Evolutionary conservation across 331 rosid species (phyloP), one percentile per base, ranked within the genome.

Genomic region (Malus hybrid): DNA sequence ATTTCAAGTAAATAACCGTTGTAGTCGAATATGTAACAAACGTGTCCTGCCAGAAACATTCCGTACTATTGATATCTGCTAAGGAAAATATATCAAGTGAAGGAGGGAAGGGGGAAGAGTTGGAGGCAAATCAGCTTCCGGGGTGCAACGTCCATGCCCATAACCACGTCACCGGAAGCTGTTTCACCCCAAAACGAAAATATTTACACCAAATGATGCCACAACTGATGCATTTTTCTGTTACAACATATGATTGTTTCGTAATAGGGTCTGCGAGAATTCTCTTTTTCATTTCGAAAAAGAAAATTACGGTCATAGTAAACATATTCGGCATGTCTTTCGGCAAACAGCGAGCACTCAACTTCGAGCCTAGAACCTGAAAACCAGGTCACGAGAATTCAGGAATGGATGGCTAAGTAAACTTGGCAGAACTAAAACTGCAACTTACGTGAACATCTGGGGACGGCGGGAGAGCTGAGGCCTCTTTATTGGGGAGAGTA

Each of bases 401-500:
- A 77, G 85, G 70, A 55, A 48, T 65, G 44, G 29, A 16, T 30
- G 32, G 68, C 39, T 3, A 28, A 3, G 36, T 55, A 39, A 24
- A 53, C 65, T 22, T 34, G 13, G 67, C 11, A 69, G 79, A 75
- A 36, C 55, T 55, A 63, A 30, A 58, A 63, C 15, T 28, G 44
- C 15, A 42, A 63, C 83, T 88, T 83, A 95, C 93, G 96, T 88
- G 88, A 95, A 95, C 83, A 95, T 58, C 44, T 95, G 96, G 66
- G 89, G 81, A 65, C 97, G 96, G 78, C 97, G 98, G 19, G 97
- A 88, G 82, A 86, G 97, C 85, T 90, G 96, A 76, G 98, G 98
- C 72, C 99, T 86, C 75, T 95, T 90, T 63, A 95, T 92, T 75
- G 99, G 99, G 80, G 99, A 95, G 63, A 95, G 85, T 79, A 95